Base-by-base conservation (phyloP, 257 asterid genomes). In the Fraxinus pennsylvanica region DNA sequence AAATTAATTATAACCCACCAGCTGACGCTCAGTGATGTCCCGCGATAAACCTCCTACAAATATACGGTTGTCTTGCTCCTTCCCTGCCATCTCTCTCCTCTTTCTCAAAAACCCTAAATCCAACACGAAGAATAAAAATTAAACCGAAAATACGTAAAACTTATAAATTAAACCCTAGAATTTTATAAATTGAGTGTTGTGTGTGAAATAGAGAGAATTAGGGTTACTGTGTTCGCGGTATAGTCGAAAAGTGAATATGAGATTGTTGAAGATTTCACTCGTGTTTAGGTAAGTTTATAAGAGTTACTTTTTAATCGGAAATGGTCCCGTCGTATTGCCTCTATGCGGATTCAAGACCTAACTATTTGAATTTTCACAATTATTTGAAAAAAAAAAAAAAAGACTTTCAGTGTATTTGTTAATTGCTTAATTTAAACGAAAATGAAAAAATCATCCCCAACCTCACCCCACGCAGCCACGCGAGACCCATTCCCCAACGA, bases 21-120 rank as follows among this genome's bases (percentile, higher is more conserved):
- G 98, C 93, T 93, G 98, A 77, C 97, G 93, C 76, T 93, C 98
- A 2, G 94, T 89, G 65, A 95, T 90, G 61, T 93, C 92, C 90
- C 90, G 88, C 36, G 97, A 87, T 74, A 95, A 89, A 2, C 99
- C 99, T 66, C 99, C 99, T 0, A 95, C 91, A 79, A 95, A 95
- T 75, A 95, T 88, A 71, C 99, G 96, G 81, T 93, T 32, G 13
- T 93, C 99, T 5, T 86, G 91, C 14, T 89, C 99, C 83, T 89
- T 93, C 78, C 91, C 97, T 75, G 92, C 90, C 98, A 93, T 93
- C 79, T 74, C 78, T 25, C 47, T 66, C 45, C 9, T 15, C 19
- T 22, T 63, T 63, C 35, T 10, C 69, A 27, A 75, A 15, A 50
- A 65, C 73, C 68, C 9, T 71, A 15, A 78, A 68, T 74, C 68